These are phyloP conservation scores for Taphrina wiesneri DNA, from an alignment of 1,139 yeast species.

Conservation along the genomic window DNA sequence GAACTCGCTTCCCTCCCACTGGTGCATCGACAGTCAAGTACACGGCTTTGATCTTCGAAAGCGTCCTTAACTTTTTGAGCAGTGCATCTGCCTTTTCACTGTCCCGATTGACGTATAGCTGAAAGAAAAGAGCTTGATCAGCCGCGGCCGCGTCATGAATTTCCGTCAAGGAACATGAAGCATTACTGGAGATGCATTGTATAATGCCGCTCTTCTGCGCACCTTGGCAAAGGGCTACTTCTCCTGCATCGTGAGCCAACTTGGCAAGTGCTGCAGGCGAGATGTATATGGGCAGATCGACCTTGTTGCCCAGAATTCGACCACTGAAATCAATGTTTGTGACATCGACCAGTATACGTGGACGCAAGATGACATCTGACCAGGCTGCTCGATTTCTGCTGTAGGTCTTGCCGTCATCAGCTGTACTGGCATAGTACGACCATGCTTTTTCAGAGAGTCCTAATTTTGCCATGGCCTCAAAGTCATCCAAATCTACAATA, in stretches of 20 bases:
- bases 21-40: conserved; percentile 85
- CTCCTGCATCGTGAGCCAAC: conserved; percentile 71
- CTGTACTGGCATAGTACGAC: conserved; percentile 59
- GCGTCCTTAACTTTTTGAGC: conserved; percentile 54
- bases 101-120: conserved; percentile 69
- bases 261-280: conserved; percentile 81
- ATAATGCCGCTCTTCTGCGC: conserved; percentile 66
- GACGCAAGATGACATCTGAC: conserved; percentile 52
- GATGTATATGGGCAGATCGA: conserved; percentile 69
- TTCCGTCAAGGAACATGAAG: conserved; percentile 73
- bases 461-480: conserved; percentile 79
- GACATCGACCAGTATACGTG: conserved; percentile 55
- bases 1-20: conserved; percentile 73
- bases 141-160: conserved; percentile 57
- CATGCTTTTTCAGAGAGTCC: conserved; percentile 58
- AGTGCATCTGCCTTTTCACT: conserved; percentile 56
- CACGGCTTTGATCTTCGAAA: conserved; percentile 58
- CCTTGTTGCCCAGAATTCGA: conserved; percentile 53
- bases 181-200: conserved; percentile 80
- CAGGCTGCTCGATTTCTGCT: conserved; percentile 54
- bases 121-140: conserved; percentile 69
- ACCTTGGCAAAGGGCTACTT: conserved; percentile 70
- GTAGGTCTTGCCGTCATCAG: conserved; percentile 57
- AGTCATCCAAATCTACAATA: conserved; percentile 56
- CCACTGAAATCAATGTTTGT: conserved; percentile 47